A percentile compares a stretch with the other conserved stretches of the same genome.
Conservation (phyloP, 768 basidiomycete genomes). For the Naganishia kalamii region DNA sequence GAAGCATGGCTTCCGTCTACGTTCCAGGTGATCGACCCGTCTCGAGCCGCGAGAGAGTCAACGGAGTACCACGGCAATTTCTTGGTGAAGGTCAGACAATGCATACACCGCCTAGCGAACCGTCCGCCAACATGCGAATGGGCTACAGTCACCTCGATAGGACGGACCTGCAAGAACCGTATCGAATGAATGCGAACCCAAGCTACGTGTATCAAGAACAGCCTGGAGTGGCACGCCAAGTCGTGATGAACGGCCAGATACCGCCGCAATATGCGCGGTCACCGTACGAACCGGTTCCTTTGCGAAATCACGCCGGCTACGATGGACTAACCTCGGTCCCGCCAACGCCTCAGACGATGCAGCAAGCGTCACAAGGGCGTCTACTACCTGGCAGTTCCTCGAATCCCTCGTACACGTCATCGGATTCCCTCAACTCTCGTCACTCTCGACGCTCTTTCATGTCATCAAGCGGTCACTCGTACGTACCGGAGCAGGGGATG, state of each 20-base stretch:
- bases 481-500: not conserved
- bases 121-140: not conserved
- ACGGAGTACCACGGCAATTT: not conserved
- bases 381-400: conserved; percentile 1
- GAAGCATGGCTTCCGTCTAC: not conserved
- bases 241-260: not conserved
- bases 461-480: conserved; percentile 3
- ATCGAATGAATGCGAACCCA: not conserved
- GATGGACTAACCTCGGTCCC: not conserved
- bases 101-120: not conserved
- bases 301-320: not conserved
- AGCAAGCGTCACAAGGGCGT: not conserved
- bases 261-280: not conserved
- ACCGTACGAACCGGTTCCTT: not conserved
- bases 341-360: conserved; percentile 10
- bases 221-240: not conserved
- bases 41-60: not conserved
- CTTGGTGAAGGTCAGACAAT: not conserved
- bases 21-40: not conserved
- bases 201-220: conserved; percentile 2
- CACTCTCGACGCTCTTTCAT: conserved; percentile 4
- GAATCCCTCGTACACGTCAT: conserved; percentile 4
- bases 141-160: not conserved
- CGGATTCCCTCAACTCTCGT: not conserved
- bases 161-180: not conserved